Evolutionary conservation across 352 stramenopile genomes (phyloP).

Genomic region (Phytophthora megakarya): DNA sequence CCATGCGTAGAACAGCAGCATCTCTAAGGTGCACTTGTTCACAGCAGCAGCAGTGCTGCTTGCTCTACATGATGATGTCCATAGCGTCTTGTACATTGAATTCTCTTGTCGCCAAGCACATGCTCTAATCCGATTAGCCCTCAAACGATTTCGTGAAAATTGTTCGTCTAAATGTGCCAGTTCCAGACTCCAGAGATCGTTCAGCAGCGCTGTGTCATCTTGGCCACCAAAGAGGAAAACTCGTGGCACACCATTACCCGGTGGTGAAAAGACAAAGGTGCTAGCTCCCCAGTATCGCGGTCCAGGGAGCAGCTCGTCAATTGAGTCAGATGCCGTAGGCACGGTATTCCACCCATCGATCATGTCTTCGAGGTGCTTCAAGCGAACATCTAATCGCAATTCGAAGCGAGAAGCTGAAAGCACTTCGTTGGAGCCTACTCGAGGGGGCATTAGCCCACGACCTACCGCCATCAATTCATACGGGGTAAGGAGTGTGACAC

Average conservation of each 20-base stretch:
- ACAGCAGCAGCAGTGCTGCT: constrained; percentile 7
- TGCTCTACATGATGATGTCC: constrained; percentile 52
- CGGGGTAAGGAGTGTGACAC: constrained; percentile 46
- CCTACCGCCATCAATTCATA: constrained; percentile 56
- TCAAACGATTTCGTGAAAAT: constrained; percentile 23
- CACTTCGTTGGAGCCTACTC: constrained; percentile 24
- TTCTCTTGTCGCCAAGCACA: constrained; percentile 62
- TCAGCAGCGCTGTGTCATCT: constrained; percentile 62
- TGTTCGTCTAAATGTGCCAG: constrained; percentile 44
- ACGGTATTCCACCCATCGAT: constrained; percentile 43
- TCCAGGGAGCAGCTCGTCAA: constrained; percentile 9
- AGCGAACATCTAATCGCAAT: constrained; percentile 34
- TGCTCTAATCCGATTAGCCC: constrained; percentile 23
- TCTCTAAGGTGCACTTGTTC: constrained; percentile 47
- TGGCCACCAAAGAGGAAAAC: constrained; percentile 73
- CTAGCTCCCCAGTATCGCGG: constrained; percentile 54
- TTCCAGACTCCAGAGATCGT: constrained; percentile 67
- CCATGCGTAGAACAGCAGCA: constrained; percentile 58
- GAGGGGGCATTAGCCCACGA: constrained; percentile 28
- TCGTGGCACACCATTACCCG: constrained; percentile 13
- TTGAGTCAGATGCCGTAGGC: not conserved
- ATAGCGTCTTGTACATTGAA: constrained; percentile 35
- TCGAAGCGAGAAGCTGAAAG: constrained; percentile 34
- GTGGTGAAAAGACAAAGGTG: constrained; percentile 36
- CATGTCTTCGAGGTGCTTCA: constrained; percentile 51